Evolutionary conservation across 1,139 yeast genomes (phyloP).

Genomic region (Candida anutae): DNA sequence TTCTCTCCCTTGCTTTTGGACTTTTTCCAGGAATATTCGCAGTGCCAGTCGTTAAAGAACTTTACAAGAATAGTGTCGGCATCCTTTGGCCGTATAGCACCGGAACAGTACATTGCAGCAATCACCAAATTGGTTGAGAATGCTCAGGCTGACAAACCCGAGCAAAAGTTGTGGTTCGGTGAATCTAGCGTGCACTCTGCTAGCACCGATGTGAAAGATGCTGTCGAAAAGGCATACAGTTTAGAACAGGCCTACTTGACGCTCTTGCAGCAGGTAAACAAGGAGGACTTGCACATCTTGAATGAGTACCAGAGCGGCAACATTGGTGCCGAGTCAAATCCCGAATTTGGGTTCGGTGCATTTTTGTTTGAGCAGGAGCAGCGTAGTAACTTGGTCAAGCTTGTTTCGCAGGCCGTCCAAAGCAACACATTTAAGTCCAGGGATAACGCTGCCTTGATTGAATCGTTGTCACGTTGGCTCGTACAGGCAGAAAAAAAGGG

Average conservation of each 20-base stretch:
- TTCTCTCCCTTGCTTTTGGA: conserved; percentile 68
- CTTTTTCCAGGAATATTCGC: conserved; percentile 55
- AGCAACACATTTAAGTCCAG: conserved; percentile 39
- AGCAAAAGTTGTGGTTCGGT: conserved; percentile 62
- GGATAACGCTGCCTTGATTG: conserved; percentile 43
- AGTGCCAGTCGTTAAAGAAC: conserved; percentile 36
- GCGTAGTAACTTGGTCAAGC: conserved; percentile 36
- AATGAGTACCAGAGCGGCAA: conserved; percentile 38
- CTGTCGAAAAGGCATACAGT: conserved; percentile 38
- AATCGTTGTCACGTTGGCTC: conserved; percentile 65
- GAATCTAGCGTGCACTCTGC: conserved; percentile 21
- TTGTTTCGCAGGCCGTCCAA: conserved; percentile 46
- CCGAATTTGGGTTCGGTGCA: conserved; percentile 85
- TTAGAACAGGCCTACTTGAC: conserved; percentile 76
- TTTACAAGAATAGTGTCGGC: conserved; percentile 53
- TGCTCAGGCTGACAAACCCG: conserved; percentile 44
- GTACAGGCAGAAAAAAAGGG: conserved; percentile 28
- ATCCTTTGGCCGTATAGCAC: conserved; percentile 43
- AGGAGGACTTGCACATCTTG: conserved; percentile 46
- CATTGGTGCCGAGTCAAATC: conserved; percentile 45
- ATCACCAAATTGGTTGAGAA: conserved; percentile 47
- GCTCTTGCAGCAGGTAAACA: conserved; percentile 63
- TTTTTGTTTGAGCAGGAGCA: conserved; percentile 53
- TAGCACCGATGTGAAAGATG: conserved; percentile 21
- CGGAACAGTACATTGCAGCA: conserved; percentile 36